These are phyloP conservation scores for Kurtzmaniella quercitrusa DNA, from an alignment of 1,139 yeast genomes.

Conservation along the genomic window DNA sequence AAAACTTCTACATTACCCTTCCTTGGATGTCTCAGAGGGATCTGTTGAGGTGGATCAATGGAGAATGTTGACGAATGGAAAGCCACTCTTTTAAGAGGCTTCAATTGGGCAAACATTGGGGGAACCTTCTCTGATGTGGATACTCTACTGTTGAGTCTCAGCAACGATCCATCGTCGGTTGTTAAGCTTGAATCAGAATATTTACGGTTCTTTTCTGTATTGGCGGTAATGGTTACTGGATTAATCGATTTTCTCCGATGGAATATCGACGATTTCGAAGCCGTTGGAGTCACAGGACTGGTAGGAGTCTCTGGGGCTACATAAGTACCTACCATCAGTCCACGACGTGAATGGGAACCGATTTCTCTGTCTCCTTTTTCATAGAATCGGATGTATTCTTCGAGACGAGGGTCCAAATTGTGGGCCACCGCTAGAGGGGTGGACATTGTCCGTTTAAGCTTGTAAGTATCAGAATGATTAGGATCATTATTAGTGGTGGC, in stretches of 20 bases:
- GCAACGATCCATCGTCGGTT: constrained; percentile 22
- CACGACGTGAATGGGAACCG: background rate
- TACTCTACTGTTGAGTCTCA: background rate
- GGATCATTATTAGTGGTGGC: background rate
- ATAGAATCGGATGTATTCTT: constrained; percentile 53
- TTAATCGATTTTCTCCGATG: constrained; percentile 6
- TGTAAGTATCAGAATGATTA: constrained; percentile 1
- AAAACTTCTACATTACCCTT: constrained; percentile 67
- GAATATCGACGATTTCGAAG: constrained; percentile 3
- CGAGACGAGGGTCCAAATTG: constrained; percentile 48
- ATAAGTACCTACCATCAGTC: background rate
- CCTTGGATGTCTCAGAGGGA: constrained; percentile 62
- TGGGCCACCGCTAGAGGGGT: constrained; percentile 12
- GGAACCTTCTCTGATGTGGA: constrained; percentile 4
- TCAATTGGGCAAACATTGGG: constrained; percentile 23
- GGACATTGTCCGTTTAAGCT: constrained; percentile 15
- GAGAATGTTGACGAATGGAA: constrained; percentile 70
- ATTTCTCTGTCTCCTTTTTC: constrained; percentile 26
- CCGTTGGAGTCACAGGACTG: constrained; percentile 2
- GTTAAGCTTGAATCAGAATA: constrained; percentile 17
- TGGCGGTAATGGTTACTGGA: constrained; percentile 2
- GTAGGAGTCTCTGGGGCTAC: background rate
- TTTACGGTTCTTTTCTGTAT: background rate
- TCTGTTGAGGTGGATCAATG: constrained; percentile 71
- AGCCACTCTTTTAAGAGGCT: constrained; percentile 62